A percentile compares a stretch with the other conserved stretches of the same genome.
phyloP scores from a whole-genome alignment of 169 alveolate species.

The Babesia sp. region DNA sequence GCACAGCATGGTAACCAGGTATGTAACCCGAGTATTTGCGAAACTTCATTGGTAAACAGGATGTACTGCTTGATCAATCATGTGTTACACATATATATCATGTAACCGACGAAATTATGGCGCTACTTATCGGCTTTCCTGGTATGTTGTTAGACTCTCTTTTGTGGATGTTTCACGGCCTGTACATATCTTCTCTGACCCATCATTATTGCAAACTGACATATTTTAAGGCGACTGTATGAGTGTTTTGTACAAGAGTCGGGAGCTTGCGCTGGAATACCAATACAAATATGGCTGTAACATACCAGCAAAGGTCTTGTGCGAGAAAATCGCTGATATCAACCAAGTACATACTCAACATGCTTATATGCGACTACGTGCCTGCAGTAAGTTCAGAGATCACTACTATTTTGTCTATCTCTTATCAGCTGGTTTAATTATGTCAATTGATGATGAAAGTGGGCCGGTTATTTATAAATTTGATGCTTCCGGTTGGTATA shows the following conservation, averaged over 20 bases:
- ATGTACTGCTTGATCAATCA: conserved; percentile 75
- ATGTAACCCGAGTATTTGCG: background rate
- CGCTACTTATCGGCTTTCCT: conserved; percentile 81
- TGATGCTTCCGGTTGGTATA: conserved; percentile 96
- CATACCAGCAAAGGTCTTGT: conserved; percentile 90
- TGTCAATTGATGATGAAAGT: conserved; percentile 91
- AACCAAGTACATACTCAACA: conserved; percentile 93
- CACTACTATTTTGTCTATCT: background rate
- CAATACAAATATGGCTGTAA: conserved; percentile 88
- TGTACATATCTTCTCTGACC: no score
- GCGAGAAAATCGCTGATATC: conserved; percentile 90
- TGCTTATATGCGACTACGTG: conserved; percentile 93
- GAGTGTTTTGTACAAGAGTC: conserved; percentile 83
- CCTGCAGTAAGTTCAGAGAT: conserved; percentile 84
- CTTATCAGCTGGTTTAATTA: conserved; percentile 84
- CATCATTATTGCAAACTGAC: no score
- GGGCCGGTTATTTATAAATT: conserved; percentile 91
- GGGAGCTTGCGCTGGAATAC: conserved; percentile 89
- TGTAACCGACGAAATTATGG: conserved; percentile 79
- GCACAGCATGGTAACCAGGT: conserved; percentile 77
- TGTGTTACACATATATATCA: conserved; percentile 78
- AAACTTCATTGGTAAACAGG: conserved; percentile 64
- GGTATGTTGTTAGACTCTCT: conserved; percentile 51
- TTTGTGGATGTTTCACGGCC: no score
- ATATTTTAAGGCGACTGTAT: conserved; percentile 79